These are phyloP conservation scores for Fusarium cyanostomum DNA, from an alignment of 2,329 filamentous ascomycete genomes.

Conservation along the genomic window DNA sequence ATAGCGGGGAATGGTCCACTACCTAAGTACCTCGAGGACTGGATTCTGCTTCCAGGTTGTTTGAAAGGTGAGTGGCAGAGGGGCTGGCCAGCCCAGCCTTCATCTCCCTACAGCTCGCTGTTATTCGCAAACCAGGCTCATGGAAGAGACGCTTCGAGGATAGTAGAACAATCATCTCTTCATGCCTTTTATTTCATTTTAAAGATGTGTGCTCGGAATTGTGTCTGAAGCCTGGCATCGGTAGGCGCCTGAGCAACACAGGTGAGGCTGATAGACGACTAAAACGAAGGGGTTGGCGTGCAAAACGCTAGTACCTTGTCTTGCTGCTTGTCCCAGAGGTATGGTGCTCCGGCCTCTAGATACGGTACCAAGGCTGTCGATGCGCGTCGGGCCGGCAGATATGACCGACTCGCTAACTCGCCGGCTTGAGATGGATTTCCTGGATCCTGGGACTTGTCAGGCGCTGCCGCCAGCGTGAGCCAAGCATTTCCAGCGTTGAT, in stretches of 20 bases:
- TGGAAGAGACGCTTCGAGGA: background rate
- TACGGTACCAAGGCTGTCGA: constrained; percentile 3
- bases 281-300: background rate
- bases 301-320: background rate
- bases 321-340: constrained; percentile 2
- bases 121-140: background rate
- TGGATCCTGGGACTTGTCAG: constrained; percentile 12
- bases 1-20: constrained; percentile 36
- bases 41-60: constrained; percentile 5
- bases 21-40: constrained; percentile 2
- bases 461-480: constrained; percentile 24
- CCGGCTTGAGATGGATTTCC: constrained; percentile 10
- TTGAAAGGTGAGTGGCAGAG: constrained; percentile 2
- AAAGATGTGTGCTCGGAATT: background rate
- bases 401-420: constrained; percentile 1
- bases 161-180: background rate
- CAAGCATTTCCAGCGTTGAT: constrained; percentile 19
- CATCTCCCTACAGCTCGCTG: background rate
- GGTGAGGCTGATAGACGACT: background rate
- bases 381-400: constrained; percentile 1
- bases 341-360: constrained; percentile 3
- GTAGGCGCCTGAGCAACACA: background rate
- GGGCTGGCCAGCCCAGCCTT: constrained; percentile 14
- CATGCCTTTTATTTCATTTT: too few species aligned
- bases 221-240: background rate